Conservation (phyloP, 164 flowering plant species). For the Magnolia kwangsiensis region DNA sequence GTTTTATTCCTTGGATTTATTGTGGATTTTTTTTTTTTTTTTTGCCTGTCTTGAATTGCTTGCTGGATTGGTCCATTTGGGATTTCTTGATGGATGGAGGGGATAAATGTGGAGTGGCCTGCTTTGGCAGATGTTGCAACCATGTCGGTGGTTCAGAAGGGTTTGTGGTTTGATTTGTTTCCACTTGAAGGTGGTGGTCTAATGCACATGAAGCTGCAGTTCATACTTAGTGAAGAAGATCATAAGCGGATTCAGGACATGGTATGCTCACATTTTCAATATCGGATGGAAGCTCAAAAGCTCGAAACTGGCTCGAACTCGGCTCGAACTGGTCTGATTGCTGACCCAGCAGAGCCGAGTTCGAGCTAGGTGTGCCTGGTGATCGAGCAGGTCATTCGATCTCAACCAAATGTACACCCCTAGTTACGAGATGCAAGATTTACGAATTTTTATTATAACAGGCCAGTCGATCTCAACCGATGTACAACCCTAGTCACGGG, state of each 20-base stretch:
- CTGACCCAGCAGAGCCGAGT: no score
- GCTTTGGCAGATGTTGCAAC: constrained; percentile 48
- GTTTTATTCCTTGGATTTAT: constrained; percentile 24
- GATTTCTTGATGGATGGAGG: neutral
- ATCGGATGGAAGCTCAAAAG: neutral
- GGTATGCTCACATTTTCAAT: constrained; percentile 32
- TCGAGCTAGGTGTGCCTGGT: no score
- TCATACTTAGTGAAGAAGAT: constrained; percentile 71
- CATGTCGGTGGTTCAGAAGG: constrained; percentile 59
- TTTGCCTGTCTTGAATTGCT: neutral
- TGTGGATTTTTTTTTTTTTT: neutral
- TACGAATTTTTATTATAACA: no score
- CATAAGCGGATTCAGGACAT: constrained; percentile 48
- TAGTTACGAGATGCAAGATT: no score
- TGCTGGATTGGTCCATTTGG: constrained; percentile 2
- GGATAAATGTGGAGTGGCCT: neutral
- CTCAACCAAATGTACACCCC: no score
- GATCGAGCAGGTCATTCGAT: no score
- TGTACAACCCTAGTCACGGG: no score
- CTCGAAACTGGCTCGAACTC: no score
- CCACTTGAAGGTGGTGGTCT: constrained; percentile 64
- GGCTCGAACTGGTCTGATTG: no score
- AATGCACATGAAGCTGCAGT: constrained; percentile 69
- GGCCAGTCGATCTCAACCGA: no score
- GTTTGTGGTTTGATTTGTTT: constrained; percentile 65